A percentile compares a stretch with the other conserved stretches of the same genome.
Conservation (phyloP, 2,329 filamentous ascomycete genomes). For the Saccharata proteae region DNA sequence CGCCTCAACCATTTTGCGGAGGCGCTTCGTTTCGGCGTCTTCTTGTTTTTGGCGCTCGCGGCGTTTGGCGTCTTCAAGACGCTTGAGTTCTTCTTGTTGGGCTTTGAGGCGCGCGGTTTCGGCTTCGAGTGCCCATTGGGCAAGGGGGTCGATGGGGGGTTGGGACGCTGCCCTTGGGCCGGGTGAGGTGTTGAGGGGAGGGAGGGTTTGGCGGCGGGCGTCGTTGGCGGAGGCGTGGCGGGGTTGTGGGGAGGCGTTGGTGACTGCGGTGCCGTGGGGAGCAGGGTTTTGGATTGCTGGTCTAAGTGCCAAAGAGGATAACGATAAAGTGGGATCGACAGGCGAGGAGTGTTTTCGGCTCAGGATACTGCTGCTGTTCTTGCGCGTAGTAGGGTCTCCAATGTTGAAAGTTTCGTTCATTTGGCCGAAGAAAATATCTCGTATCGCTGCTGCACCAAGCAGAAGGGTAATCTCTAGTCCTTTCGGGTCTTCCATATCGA, state of each 20-base stretch:
- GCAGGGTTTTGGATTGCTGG: not conserved
- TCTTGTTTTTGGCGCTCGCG: slow-evolving; percentile 44
- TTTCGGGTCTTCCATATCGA: slow-evolving; percentile 90
- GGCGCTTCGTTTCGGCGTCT: slow-evolving; percentile 45
- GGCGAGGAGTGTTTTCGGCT: slow-evolving; percentile 24
- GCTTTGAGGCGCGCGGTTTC: slow-evolving; percentile 36
- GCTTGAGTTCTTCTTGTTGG: slow-evolving; percentile 28
- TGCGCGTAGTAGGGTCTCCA: slow-evolving; percentile 29
- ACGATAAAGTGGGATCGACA: slow-evolving; percentile 1
- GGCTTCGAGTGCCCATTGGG: slow-evolving; percentile 40
- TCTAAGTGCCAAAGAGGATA: slow-evolving; percentile 1
- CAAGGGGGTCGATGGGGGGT: slow-evolving; percentile 35
- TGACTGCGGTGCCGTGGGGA: slow-evolving; percentile 1
- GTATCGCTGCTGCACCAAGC: slow-evolving; percentile 47
- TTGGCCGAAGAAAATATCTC: slow-evolving; percentile 50
- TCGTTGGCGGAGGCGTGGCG: slow-evolving; percentile 8
- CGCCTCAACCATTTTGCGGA: slow-evolving; percentile 53
- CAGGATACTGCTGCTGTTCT: slow-evolving; percentile 24
- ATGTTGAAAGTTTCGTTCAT: slow-evolving; percentile 72
- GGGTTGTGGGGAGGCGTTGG: not conserved
- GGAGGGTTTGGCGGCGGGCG: slow-evolving; percentile 18
- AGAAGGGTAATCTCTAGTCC: slow-evolving; percentile 75
- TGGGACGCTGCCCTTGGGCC: slow-evolving; percentile 14
- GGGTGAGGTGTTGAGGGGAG: slow-evolving; percentile 16
- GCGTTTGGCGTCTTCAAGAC: slow-evolving; percentile 34